Evolutionary conservation across 345 rosid genomes (phyloP), one percentile per base, ranked within the genome.

Genomic region (Brassica rapa): DNA sequence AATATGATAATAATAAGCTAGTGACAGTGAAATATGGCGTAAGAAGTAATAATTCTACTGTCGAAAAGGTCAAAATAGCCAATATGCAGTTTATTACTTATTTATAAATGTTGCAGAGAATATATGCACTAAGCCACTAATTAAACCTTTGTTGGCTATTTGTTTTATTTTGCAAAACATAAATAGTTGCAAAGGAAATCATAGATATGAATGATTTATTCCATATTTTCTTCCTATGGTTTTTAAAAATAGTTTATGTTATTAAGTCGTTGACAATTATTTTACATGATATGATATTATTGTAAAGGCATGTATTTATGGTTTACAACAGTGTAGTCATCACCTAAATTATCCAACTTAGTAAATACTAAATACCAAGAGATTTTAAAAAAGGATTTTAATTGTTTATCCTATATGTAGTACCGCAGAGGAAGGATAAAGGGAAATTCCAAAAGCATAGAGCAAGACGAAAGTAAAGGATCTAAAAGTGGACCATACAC

Each of bases 401-500:
- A 41, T 8, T 14, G 24, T 75, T 55, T 55, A 37, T 75, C 57
- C 66, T 5, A 64, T 14, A 23, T 66, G 27, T 74, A 65, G 56
- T 8, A 35, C 41, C 0, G 67, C 37, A 21, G 60, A 60, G 24
- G 53, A 49, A 61, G 29, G 62, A 25, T 29, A 62, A 62, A 62
- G 30, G 30, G 10, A 62, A 70, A 33, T 70, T 77, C 65, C 33
- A 71, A 64, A 78, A 71, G 76, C 60, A 64, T 57, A 71, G 61
- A 15, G 19, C 5, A 78, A 71, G 61, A 29, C 59, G 53, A 71
- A 55, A 65, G 68, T 29, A 71, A 78, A 14, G 77, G 71, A 78
- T 77, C 71, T n/a, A 65, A 27, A 78, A 65, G 62, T 71, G 67
- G 72, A 39, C 81, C 81, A 25, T 55, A 49, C 37, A 46, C 56